Percentiles rank a stretch among this genome's conserved stretches.
Evolutionary conservation across 495 filamentous ascomycete species (phyloP).

Genomic region (Penicillium argentinense): DNA sequence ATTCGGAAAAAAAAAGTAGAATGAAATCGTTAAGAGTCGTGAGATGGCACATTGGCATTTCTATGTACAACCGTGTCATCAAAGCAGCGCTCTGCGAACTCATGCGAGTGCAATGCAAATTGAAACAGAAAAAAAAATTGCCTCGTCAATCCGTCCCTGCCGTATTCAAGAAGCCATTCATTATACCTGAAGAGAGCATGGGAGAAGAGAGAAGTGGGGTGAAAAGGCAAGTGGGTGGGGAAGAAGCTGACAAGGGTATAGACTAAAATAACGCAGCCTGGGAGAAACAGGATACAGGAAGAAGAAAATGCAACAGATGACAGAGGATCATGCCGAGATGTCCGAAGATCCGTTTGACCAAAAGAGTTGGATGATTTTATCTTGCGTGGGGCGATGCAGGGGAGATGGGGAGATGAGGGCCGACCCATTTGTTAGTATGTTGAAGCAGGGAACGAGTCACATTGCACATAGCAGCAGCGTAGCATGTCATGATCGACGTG

Average conservation of each 20-base stretch:
- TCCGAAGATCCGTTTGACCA: too few relatives aligned
- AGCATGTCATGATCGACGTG: too few relatives aligned
- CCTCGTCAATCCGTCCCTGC: background rate
- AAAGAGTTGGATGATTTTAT: background rate
- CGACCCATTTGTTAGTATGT: too few relatives aligned
- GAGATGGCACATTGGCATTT: constrained; percentile 21
- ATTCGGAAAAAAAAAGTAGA: background rate
- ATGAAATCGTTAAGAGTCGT: constrained; percentile 10
- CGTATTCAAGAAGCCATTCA: background rate
- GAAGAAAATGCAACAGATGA: background rate
- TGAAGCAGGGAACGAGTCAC: too few relatives aligned
- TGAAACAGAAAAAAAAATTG: background rate
- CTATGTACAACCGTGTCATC: constrained; percentile 32
- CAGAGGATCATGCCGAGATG: background rate
- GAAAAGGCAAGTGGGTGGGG: background rate
- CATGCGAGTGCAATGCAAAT: constrained; percentile 2
- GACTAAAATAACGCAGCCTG: background rate
- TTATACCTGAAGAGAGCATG: background rate
- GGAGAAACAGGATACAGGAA: background rate
- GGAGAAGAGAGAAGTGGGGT: background rate
- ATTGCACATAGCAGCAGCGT: too few relatives aligned
- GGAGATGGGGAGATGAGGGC: background rate
- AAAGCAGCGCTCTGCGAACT: constrained; percentile 10
- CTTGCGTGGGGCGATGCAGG: background rate
- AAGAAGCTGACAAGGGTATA: constrained; percentile 8